These are phyloP conservation scores for Selenicereus undatus DNA, from an alignment of 148 eudicot species.

Conservation along the genomic window DNA sequence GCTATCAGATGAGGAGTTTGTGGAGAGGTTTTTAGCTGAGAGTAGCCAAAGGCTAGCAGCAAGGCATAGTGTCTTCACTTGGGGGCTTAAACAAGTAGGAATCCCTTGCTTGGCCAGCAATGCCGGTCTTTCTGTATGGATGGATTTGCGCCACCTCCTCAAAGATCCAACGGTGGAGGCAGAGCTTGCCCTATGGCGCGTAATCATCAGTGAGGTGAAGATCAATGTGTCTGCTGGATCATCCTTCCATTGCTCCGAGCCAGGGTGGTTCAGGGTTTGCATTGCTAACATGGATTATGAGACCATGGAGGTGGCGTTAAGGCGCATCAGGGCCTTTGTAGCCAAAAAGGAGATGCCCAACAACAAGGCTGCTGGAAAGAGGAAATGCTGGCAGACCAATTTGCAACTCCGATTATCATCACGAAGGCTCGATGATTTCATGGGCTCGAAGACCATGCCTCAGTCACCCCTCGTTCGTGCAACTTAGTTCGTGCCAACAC, in stretches of 20 bases:
- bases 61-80: constrained; percentile 33
- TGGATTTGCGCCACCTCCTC: constrained; percentile 47
- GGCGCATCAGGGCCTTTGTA: constrained; percentile 41
- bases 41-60: constrained; percentile 31
- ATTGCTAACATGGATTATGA: constrained; percentile 55
- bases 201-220: constrained; percentile 44
- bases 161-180: constrained; percentile 40
- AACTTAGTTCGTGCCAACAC: constrained; percentile 15
- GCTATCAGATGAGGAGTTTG: constrained; percentile 32
- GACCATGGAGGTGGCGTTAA: constrained; percentile 42
- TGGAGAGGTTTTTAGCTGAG: constrained; percentile 31
- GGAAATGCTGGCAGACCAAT: constrained; percentile 47
- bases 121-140: constrained; percentile 62
- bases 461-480: constrained; percentile 70
- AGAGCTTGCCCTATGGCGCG: constrained; percentile 49
- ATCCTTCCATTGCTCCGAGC: constrained; percentile 59
- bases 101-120: constrained; percentile 50
- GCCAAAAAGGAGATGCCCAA: constrained; percentile 20
- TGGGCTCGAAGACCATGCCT: constrained; percentile 48
- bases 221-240: constrained; percentile 65
- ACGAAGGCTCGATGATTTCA: constrained; percentile 52
- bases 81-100: constrained; percentile 32
- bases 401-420: constrained; percentile 61
- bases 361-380: constrained; percentile 32
- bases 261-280: constrained; percentile 81